Base-by-base conservation (phyloP, 2,329 filamentous ascomycete genomes). In the Neofusicoccum laricinum region DNA sequence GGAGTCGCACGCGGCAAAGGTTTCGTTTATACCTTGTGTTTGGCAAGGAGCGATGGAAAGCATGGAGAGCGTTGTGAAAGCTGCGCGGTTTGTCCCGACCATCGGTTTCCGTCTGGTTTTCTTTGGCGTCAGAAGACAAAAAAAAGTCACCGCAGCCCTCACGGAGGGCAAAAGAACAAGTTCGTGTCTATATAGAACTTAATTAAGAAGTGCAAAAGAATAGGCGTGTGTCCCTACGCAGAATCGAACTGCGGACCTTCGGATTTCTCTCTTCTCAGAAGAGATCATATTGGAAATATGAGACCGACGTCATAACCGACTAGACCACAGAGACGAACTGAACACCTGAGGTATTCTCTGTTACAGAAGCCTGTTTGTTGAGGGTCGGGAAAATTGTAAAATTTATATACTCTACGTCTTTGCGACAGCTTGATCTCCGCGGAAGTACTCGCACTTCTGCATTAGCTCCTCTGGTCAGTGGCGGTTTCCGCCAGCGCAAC, bases 231-330 rank as follows among this genome's bases (percentile, higher is more conserved):
- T 46, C 55, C 41, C 55, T 59, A 46, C 40, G 55, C 55, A 46
- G 55, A 59, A 59, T 59, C 55, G 55, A 59, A 59, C 55, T 46
- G 41, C 55, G 40, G 61, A 64, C 61, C 61, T 64, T 48, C 49
- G 61, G 61, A 64, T 64, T 40, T 6, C 15, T 50, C 21, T 40
- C 61, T 64, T 40, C 61, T 64, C 12, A 12, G 61, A 64, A 64
- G 61, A 48, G 38, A 34, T 64, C 61, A 64, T 49, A 57, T 48
- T 30, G 5, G 2, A 30, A 40, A 53, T 64, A 64, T 64, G 61
- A 64, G 61, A 64, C 61, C 61, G 49, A 57, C 61, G 61, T 57
- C 61, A 64, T 64, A 57, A 64, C 61, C 61, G 50, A 64, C 61
- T 64, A 64, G 61, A 63, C 61, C 61, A 63, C 48, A 55, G 36